Evolutionary conservation across 192 early-diverging fungal species (phyloP).

Genomic region (Funneliformis mosseae): DNA sequence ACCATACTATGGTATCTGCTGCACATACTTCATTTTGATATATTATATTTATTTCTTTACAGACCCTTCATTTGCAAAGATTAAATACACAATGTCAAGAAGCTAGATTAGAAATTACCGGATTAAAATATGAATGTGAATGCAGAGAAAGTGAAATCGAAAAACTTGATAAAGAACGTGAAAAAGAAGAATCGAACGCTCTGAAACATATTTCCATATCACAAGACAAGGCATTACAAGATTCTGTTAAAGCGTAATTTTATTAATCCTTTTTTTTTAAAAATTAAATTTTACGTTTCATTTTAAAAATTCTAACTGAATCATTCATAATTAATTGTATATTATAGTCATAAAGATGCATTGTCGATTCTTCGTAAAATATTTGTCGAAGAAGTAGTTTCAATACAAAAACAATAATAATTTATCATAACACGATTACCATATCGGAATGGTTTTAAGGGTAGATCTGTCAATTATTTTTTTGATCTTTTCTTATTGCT

Average conservation of each 20-base stretch:
- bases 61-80: constrained; percentile 1
- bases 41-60: neutral
- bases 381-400: neutral
- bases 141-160: constrained; percentile 3
- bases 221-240: neutral
- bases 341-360: neutral
- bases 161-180: constrained; percentile 7
- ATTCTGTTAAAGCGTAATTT: neutral
- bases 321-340: neutral
- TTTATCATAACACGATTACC: neutral
- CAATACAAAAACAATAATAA: too few species aligned
- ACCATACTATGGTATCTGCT: neutral
- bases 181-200: neutral
- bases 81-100: constrained; percentile 5
- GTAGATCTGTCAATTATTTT: neutral
- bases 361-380: neutral
- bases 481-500: neutral
- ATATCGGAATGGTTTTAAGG: neutral
- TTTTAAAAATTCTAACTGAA: neutral
- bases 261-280: neutral
- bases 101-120: neutral
- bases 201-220: neutral
- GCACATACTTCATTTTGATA: neutral
- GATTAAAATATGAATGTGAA: constrained; percentile 9
- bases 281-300: neutral